Conservation (phyloP, 1,284 basidiomycete species). For the Leccinum pachyderme region DNA sequence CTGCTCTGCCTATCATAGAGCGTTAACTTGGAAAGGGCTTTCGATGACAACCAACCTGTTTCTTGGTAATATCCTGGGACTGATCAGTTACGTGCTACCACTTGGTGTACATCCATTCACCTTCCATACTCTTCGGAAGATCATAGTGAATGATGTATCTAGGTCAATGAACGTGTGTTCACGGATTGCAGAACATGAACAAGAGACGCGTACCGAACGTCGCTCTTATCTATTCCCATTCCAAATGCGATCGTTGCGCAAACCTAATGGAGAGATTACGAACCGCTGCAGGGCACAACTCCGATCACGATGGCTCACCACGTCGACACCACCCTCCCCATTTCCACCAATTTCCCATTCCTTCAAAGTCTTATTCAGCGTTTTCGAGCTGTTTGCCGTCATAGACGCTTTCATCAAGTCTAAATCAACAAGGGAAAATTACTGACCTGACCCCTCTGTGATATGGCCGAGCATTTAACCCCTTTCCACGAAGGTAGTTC, state of each 20-base stretch:
- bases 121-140: constrained; percentile 81
- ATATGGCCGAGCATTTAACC: constrained; percentile 72
- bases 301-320: constrained; percentile 42
- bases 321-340: constrained; percentile 53
- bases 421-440: background rate
- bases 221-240: constrained; percentile 84
- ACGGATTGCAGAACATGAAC: constrained; percentile 9
- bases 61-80: constrained; percentile 82
- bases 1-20: constrained; percentile 60
- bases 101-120: constrained; percentile 36
- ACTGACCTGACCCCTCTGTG: constrained; percentile 63
- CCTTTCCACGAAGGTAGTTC: constrained; percentile 57
- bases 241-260: constrained; percentile 81
- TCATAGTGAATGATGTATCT: constrained; percentile 80
- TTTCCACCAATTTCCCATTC: constrained; percentile 61
- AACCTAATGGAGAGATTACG: constrained; percentile 39
- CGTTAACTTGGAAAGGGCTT: constrained; percentile 3
- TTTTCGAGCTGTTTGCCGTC: constrained; percentile 39
- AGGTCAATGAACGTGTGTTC: constrained; percentile 2
- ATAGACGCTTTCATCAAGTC: background rate
- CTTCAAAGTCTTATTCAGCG: constrained; percentile 57
- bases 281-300: background rate
- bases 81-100: background rate
- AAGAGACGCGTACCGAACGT: constrained; percentile 58
- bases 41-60: constrained; percentile 52